Conservation (phyloP, 2,329 filamentous ascomycete genomes). For the Penicillium carneum region DNA sequence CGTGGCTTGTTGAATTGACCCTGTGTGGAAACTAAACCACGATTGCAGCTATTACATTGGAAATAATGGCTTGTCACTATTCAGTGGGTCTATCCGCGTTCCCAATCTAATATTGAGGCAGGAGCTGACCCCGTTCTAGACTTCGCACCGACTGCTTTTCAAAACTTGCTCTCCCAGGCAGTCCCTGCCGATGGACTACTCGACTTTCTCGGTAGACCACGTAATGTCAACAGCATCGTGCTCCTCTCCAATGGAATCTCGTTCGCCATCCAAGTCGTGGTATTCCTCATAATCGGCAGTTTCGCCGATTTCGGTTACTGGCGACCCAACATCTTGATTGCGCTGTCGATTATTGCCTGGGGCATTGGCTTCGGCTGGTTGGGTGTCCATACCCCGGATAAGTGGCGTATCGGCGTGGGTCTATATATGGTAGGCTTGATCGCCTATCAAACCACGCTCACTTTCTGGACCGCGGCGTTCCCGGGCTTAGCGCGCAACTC, state of each 20-base stretch:
- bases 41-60: constrained; percentile 67
- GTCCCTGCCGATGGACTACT: constrained; percentile 62
- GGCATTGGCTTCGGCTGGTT: constrained; percentile 72
- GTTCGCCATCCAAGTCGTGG: constrained; percentile 69
- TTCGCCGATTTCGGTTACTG: constrained; percentile 70
- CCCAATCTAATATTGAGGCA: not conserved
- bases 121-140: constrained; percentile 41
- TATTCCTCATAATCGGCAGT: constrained; percentile 57
- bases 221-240: constrained; percentile 71
- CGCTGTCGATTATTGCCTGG: constrained; percentile 67
- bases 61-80: constrained; percentile 68
- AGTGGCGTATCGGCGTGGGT: constrained; percentile 68
- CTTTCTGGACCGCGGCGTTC: constrained; percentile 73
- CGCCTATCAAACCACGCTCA: constrained; percentile 70
- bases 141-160: constrained; percentile 69
- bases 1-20: constrained; percentile 31
- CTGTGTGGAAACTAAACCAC: constrained; percentile 33
- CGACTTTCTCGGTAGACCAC: constrained; percentile 62
- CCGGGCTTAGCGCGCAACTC: constrained; percentile 65
- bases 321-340: constrained; percentile 68
- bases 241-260: constrained; percentile 71
- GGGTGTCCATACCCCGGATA: constrained; percentile 65
- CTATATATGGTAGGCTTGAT: constrained; percentile 73
- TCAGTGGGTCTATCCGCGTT: constrained; percentile 53
- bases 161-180: constrained; percentile 69